A percentile compares a stretch with the other conserved stretches of the same genome.
Evolutionary conservation across 2,329 filamentous ascomycete species (phyloP).

Genomic region (Beauveria sp.): DNA sequence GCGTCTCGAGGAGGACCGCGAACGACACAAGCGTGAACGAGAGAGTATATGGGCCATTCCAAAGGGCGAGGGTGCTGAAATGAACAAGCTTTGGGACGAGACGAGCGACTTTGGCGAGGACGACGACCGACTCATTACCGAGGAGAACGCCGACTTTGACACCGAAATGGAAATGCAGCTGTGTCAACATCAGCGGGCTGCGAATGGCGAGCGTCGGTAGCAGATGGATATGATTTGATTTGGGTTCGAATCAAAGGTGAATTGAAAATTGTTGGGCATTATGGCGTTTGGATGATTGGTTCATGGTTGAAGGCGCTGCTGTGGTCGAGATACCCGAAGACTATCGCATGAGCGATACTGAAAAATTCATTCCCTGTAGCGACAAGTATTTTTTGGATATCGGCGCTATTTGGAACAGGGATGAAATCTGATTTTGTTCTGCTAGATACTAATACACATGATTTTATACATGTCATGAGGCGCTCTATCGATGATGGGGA

Average conservation of each 20-base stretch:
- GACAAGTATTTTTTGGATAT: neutral
- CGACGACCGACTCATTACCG: slow-evolving; percentile 66
- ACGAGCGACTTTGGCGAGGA: slow-evolving; percentile 82
- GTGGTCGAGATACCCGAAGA: slow-evolving; percentile 5
- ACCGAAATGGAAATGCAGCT: slow-evolving; percentile 33
- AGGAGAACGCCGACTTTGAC: slow-evolving; percentile 54
- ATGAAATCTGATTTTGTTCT: slow-evolving; percentile 7
- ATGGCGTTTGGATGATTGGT: slow-evolving; percentile 21
- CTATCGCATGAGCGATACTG: neutral
- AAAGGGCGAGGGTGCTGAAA: slow-evolving; percentile 55
- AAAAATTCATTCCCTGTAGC: neutral
- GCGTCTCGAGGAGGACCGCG: slow-evolving; percentile 91
- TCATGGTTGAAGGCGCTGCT: slow-evolving; percentile 2
- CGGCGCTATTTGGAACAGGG: neutral
- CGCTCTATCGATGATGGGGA: slow-evolving; percentile 7
- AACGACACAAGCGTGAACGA: slow-evolving; percentile 82
- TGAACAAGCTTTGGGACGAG: slow-evolving; percentile 78
- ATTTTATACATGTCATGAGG: slow-evolving; percentile 15
- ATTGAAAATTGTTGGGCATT: slow-evolving; percentile 13
- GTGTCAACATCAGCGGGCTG: slow-evolving; percentile 30
- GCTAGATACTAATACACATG: slow-evolving; percentile 26
- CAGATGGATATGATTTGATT: neutral
- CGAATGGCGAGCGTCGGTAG: slow-evolving; percentile 25
- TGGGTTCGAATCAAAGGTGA: neutral
- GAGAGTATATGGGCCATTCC: slow-evolving; percentile 91